A percentile compares a stretch with the other conserved stretches of the same genome.
phyloP scores from a whole-genome alignment of 352 stramenopile species.

The Phytophthora citricola region DNA sequence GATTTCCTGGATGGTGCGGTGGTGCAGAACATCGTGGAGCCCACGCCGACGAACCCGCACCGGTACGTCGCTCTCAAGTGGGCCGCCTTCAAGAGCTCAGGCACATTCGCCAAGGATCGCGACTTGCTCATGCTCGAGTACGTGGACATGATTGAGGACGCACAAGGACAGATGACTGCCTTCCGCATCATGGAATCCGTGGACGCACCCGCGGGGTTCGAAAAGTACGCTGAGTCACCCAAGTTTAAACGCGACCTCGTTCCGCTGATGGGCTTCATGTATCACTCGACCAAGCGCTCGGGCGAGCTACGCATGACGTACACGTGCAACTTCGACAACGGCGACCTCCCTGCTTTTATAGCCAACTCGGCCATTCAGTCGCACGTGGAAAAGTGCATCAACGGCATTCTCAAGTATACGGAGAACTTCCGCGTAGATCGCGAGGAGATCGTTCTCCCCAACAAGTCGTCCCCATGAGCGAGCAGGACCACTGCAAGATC shows the following conservation, averaged over 20 bases:
- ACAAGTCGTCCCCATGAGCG: conserved; percentile 76
- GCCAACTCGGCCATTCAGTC: conserved; percentile 88
- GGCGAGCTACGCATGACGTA: conserved; percentile 89
- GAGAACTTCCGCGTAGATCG: conserved; percentile 74
- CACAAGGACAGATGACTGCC: conserved; percentile 81
- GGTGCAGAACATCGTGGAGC: conserved; percentile 82
- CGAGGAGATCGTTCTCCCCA: conserved; percentile 78
- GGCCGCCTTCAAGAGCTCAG: conserved; percentile 87
- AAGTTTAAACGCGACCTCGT: conserved; percentile 80
- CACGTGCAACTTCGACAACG: conserved; percentile 89
- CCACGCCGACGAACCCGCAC: conserved; percentile 65
- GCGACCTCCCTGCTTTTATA: conserved; percentile 81
- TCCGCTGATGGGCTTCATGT: conserved; percentile 89
- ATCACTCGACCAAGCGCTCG: conserved; percentile 81
- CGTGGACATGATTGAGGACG: conserved; percentile 90
- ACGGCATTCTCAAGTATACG: conserved; percentile 88
- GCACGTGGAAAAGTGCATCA: conserved; percentile 89
- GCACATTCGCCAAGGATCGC: conserved; percentile 77
- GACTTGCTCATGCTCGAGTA: conserved; percentile 90
- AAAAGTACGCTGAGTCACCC: conserved; percentile 58
- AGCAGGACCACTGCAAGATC: conserved; percentile 74
- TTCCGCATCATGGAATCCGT: conserved; percentile 89
- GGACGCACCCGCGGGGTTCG: conserved; percentile 61
- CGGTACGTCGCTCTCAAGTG: conserved; percentile 88
- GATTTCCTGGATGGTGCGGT: conserved; percentile 87